These are phyloP conservation scores for Microcyclospora tardicrescens DNA, from an alignment of 2,329 filamentous ascomycete genomes.

Conservation along the genomic window DNA sequence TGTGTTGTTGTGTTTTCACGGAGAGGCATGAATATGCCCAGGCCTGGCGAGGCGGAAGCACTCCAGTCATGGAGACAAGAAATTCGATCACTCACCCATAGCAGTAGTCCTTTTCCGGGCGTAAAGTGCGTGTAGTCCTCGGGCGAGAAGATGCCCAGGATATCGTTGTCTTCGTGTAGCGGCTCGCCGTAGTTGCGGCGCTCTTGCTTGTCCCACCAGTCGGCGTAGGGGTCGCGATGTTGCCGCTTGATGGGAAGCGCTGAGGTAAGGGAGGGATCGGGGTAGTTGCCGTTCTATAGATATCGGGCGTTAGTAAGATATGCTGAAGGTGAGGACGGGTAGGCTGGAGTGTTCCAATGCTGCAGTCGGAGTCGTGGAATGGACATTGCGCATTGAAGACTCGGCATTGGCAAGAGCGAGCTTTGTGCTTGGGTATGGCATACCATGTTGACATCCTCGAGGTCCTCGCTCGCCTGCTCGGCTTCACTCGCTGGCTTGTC, in stretches of 20 bases:
- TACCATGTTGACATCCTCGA: slow-evolving; percentile 22
- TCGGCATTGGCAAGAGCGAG: background rate
- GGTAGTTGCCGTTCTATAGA: slow-evolving; percentile 68
- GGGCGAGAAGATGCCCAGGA: slow-evolving; percentile 76
- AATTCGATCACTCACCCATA: slow-evolving; percentile 45
- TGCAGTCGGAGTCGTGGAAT: background rate
- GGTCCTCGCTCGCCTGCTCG: slow-evolving; percentile 17
- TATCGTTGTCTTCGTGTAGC: slow-evolving; percentile 91
- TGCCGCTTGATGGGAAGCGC: slow-evolving; percentile 62
- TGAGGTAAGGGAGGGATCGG: slow-evolving; percentile 50
- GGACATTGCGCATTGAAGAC: background rate
- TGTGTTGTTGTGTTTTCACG: background rate
- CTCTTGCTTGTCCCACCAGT: slow-evolving; percentile 86
- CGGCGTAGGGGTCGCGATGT: slow-evolving; percentile 80
- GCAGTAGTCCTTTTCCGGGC: slow-evolving; percentile 41
- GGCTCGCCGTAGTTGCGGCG: slow-evolving; percentile 94
- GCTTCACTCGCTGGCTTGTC: slow-evolving; percentile 13
- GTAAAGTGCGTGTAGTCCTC: slow-evolving; percentile 80
- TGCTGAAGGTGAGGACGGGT: slow-evolving; percentile 2
- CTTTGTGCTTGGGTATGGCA: slow-evolving; percentile 1
- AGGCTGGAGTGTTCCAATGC: background rate
- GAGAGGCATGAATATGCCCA: background rate
- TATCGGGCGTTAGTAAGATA: too few relatives aligned
- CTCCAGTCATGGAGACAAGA: background rate
- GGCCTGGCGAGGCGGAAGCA: background rate